phyloP scores from a whole-genome alignment of 345 rosid species.

The Stellera chamaejasme region DNA sequence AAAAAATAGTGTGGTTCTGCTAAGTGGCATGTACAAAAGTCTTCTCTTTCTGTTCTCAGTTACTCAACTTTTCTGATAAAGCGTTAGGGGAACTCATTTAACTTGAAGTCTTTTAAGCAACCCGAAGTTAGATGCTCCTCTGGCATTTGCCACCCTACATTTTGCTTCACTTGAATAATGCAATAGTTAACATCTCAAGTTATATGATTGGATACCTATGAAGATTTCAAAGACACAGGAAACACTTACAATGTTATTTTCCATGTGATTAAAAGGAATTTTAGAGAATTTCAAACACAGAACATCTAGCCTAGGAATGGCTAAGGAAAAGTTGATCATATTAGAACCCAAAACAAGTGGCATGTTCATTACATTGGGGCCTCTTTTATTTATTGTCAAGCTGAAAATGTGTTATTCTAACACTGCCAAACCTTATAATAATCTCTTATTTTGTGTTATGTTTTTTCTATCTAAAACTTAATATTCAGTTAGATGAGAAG shows the following conservation, averaged over 20 bases:
- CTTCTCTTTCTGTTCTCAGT: conserved; percentile 5
- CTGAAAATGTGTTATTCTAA: background rate
- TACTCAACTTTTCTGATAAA: conserved; percentile 1
- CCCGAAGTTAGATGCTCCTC: background rate
- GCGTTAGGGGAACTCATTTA: background rate
- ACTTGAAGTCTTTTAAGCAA: background rate
- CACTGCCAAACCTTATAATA: background rate
- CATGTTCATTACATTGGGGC: background rate
- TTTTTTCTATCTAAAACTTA: conserved; percentile 4
- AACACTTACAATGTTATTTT: background rate
- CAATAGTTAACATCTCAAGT: background rate
- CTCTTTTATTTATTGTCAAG: background rate
- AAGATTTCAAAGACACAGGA: background rate
- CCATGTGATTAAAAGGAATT: background rate
- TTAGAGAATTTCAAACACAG: background rate
- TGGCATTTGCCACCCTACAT: background rate
- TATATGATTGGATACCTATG: background rate
- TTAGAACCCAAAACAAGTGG: background rate
- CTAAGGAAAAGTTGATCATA: conserved; percentile 4
- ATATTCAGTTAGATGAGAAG: conserved; percentile 35
- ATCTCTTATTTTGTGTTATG: background rate
- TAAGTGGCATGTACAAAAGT: background rate
- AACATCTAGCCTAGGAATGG: background rate
- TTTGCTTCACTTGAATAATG: conserved; percentile 2
- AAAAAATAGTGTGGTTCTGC: conserved; percentile 1